A percentile compares a stretch with the other conserved stretches of the same genome.
Conservation (phyloP, 331 rosid species). For the Quercus lobata region DNA sequence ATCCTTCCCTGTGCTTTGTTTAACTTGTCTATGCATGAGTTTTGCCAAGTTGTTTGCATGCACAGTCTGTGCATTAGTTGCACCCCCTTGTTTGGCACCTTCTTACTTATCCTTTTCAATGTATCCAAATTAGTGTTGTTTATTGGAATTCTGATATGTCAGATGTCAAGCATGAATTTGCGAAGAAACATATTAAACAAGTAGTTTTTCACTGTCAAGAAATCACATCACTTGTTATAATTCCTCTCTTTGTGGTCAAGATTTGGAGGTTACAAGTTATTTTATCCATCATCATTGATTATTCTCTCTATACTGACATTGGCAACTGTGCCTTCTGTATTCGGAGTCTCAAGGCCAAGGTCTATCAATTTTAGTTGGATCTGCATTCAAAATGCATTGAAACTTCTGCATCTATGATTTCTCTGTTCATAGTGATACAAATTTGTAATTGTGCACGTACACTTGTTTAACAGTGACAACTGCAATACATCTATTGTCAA, state of each 20-base stretch:
- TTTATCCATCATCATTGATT: not conserved
- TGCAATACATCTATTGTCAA: conserved; percentile 70
- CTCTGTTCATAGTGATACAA: not conserved
- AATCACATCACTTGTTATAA: not conserved
- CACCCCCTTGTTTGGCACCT: not conserved
- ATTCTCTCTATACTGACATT: not conserved
- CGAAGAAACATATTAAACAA: not conserved
- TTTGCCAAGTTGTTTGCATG: not conserved
- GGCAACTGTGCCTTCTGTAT: not conserved
- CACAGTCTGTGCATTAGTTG: not conserved
- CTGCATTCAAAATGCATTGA: not conserved
- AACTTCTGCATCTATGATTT: not conserved
- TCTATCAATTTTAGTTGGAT: conserved; percentile 5
- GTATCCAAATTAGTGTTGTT: not conserved
- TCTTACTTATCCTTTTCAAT: not conserved
- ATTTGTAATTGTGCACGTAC: not conserved
- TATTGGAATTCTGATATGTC: not conserved
- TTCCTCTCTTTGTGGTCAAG: too few species aligned
- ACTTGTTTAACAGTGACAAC: conserved; percentile 45
- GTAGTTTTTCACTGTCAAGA: not conserved
- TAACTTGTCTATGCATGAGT: not conserved
- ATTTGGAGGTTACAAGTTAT: too few species aligned
- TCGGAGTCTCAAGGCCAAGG: not conserved
- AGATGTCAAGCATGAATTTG: not conserved
- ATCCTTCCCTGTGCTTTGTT: not conserved